These are phyloP conservation scores for Penicillium bovifimosum DNA, from an alignment of 495 filamentous ascomycete genomes.

Conservation along the genomic window DNA sequence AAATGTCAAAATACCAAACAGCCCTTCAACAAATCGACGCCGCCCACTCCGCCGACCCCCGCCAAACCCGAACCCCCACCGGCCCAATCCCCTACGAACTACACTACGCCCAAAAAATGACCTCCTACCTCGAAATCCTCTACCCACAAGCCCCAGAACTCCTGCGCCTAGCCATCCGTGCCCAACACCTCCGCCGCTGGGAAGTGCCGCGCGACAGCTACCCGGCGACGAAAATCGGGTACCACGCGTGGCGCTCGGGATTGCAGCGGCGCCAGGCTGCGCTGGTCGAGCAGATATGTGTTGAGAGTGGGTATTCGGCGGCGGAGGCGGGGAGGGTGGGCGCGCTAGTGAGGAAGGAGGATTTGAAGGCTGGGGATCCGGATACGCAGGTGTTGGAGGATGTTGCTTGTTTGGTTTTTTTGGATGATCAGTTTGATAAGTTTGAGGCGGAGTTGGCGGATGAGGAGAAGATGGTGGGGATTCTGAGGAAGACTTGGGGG, in stretches of 20 bases:
- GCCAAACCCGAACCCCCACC: conserved; percentile 22
- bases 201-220: conserved; percentile 67
- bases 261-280: conserved; percentile 67
- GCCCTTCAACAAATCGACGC: conserved; percentile 64
- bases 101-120: conserved; percentile 75
- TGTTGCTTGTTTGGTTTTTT: conserved; percentile 78
- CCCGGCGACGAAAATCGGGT: conserved; percentile 63
- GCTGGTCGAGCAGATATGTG: conserved; percentile 50
- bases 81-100: conserved; percentile 61
- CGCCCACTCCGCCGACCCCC: conserved; percentile 67
- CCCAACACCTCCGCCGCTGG: conserved; percentile 79
- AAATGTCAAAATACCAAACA: conserved; percentile 31
- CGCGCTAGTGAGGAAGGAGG: conserved; percentile 60
- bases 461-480: conserved; percentile 66
- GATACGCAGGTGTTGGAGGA: conserved; percentile 75
- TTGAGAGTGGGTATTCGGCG: conserved; percentile 41
- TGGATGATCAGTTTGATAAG: conserved; percentile 76
- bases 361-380: conserved; percentile 49
- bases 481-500: conserved; percentile 76
- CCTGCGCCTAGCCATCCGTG: conserved; percentile 68
- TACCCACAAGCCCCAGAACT: conserved; percentile 53
- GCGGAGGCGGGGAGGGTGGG: conserved; percentile 51
- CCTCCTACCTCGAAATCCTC: conserved; percentile 54
- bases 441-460: conserved; percentile 62
- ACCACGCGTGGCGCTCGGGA: conserved; percentile 67